Evolutionary conservation across 129 eudicot species (phyloP), one percentile per base, ranked within the genome.

Genomic region (Flaveria ramosissima): DNA sequence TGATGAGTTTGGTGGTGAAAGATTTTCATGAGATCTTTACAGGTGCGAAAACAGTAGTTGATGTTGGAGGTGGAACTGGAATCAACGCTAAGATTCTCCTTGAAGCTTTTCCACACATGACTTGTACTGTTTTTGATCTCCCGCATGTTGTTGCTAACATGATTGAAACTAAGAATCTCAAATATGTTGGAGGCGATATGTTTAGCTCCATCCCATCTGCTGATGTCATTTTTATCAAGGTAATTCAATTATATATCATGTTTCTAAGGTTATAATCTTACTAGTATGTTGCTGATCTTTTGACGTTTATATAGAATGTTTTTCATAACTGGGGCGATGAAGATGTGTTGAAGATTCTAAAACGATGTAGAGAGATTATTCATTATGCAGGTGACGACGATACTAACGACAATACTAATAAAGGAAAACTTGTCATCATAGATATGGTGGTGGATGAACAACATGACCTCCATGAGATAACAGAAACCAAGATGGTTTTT

Each of bases 41-140:
- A 43, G 84, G 86, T 19, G 73, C 81, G 55, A 59, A 59, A 11
- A 70, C 86, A 15, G 43, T 87, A 57, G 91, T 87, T 60, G 91
- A 87, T 69, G 91, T 84, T 19, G 91, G 83, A 3, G 91, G 91
- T 52, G 88, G 91, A 64, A 82, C 66, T 3, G 88, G 91, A 24
- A 45, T 64, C n/a, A 67, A 60, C 5, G 83, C 82, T 6, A 82
- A 72, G 76, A 70, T 78, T 56, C 52, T 87, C 7, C 71, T 73
- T 16, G 74, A 67, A 27, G 70, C 85, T 1, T 79, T 81, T 41
- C 91, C 88, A 2, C 67, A 46, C 20, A 14, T 87, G 70, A 84
- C 62, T 23, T 84, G 88, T n/a, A 72, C 27, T 4, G 88, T 78
- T 70, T 77, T 84, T 46, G 91, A 87, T 50, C 91, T 87, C 47